phyloP scores from a whole-genome alignment of 176 grass and related monocot species.

The Musa troglodytarum region DNA sequence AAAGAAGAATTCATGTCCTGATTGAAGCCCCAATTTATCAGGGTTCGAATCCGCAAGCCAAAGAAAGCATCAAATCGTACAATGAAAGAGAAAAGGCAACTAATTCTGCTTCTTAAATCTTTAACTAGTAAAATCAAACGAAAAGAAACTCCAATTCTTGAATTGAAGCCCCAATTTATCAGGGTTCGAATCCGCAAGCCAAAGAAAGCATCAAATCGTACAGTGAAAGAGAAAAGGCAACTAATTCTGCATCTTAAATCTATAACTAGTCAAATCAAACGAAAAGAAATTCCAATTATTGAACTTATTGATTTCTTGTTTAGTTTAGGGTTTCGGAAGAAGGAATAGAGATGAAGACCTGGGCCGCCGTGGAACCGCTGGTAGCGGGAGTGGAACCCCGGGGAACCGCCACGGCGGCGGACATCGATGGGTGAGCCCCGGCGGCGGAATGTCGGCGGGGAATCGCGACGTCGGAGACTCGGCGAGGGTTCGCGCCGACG shows the following conservation, averaged over 20 bases:
- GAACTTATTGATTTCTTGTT: no score
- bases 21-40: neutral
- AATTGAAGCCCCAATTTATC: neutral
- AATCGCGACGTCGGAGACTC: slow-evolving; percentile 4
- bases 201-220: slow-evolving; percentile 13
- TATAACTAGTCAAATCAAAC: no score
- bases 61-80: slow-evolving; percentile 12
- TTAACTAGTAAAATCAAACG: no score
- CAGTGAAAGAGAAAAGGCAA: no score
- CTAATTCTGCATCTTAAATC: no score
- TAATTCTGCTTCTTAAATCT: no score
- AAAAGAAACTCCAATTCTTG: no score
- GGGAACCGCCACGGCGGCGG: slow-evolving; percentile 38
- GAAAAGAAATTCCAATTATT: no score
- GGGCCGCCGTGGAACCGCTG: slow-evolving; percentile 30
- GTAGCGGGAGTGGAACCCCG: slow-evolving; percentile 38
- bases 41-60: neutral
- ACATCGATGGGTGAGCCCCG: neutral
- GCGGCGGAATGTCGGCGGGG: slow-evolving; percentile 10
- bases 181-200: neutral
- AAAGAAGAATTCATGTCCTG: neutral
- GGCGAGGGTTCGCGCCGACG: slow-evolving; percentile 6
- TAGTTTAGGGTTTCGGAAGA: neutral
- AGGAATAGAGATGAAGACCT: slow-evolving; percentile 33
- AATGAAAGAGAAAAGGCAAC: no score